Base-by-base conservation (phyloP, 2,329 filamentous ascomycete genomes). In the Fusarium pininemorale region DNA sequence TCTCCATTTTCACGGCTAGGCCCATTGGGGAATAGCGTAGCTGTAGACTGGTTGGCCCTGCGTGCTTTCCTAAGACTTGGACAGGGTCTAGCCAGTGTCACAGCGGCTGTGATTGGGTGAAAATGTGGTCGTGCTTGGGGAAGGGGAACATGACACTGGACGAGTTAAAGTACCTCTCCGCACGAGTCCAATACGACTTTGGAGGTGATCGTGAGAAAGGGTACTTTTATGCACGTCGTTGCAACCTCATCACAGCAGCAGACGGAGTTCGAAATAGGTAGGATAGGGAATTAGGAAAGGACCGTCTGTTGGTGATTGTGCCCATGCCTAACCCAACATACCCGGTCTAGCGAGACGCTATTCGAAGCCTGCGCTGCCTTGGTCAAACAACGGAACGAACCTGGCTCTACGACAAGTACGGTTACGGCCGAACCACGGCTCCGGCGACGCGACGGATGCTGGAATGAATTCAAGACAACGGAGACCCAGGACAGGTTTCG, bases 131-230 rank as follows among this genome's bases (percentile, higher is more conserved):
- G 55, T 58, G 7, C 30, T 69, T 60, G 65, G 59, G 68, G 63
- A 74, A 68, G 66, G 70, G 70, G 66, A 71, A 62, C 71, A 72
- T 69, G 67, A 64, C 71, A 67, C 51, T 30, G 45, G 58, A 28
- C 44, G 35, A 45, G 28, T 51, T 47, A 37, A 54, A 47, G 66
- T 57, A 60, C 67, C 71, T 74, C 72, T 70, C 62, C 61, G 64
- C 69, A 72, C 53, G 18, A 26, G 38, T 69, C 42, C 44, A 60
- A 32, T 39, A 39, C 24, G 44, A 53, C 41, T 51, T 63, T 63
- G n/a, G 45, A 37, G 54, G 47, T 18, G 38, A 30, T 28, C 24
- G 35, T 28, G 32, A 37, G 28, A 55, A 55, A 54, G 20, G 37
- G 62, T 71, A 71, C 69, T 47, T 70, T 32, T 30, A 71, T 70